Conservation (phyloP, 2,329 filamentous ascomycete genomes). For the Epichloe elymi region DNA sequence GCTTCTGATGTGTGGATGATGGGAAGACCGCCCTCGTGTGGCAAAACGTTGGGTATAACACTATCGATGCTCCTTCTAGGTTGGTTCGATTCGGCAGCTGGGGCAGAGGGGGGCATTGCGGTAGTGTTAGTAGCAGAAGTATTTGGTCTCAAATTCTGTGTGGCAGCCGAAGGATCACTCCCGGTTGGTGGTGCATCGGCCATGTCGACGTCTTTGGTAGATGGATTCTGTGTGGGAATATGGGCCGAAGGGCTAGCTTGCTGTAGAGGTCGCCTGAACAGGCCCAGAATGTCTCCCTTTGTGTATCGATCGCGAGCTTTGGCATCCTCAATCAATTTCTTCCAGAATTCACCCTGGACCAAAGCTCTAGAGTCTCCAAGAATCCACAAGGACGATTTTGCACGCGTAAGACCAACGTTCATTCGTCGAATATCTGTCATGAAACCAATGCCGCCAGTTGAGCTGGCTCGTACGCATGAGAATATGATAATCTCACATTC, state of each 20-base stretch:
- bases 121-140: neutral
- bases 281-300: slow-evolving; percentile 41
- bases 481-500: slow-evolving; percentile 99
- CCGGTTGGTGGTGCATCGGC: neutral
- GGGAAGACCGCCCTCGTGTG: slow-evolving; percentile 20
- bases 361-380: slow-evolving; percentile 83
- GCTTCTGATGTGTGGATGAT: slow-evolving; percentile 25
- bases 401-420: slow-evolving; percentile 96
- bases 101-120: neutral
- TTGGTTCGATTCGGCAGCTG: neutral
- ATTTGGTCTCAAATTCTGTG: neutral
- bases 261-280: slow-evolving; percentile 33
- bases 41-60: slow-evolving; percentile 7
- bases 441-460: slow-evolving; percentile 95
- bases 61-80: neutral
- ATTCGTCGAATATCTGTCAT: slow-evolving; percentile 96
- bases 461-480: slow-evolving; percentile 87
- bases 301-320: slow-evolving; percentile 64
- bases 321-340: slow-evolving; percentile 71
- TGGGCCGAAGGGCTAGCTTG: slow-evolving; percentile 18
- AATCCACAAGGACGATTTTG: slow-evolving; percentile 93
- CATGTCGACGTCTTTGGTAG: slow-evolving; percentile 7
- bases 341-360: slow-evolving; percentile 83
- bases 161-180: neutral
- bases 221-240: neutral